Conservation (phyloP, 768 basidiomycete genomes). For the Trametes cubensis region DNA sequence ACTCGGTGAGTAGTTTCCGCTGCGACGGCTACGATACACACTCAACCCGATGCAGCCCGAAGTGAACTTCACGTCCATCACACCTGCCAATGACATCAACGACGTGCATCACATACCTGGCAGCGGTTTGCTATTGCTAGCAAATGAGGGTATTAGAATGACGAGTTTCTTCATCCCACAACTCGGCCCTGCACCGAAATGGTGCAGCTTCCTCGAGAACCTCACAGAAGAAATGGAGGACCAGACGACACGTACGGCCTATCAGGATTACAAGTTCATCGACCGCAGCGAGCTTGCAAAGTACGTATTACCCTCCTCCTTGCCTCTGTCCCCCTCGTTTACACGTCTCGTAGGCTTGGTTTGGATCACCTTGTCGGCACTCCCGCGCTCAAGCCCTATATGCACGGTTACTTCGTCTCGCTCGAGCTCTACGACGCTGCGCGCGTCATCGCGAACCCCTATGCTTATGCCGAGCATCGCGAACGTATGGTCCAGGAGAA, state of each 20-base stretch:
- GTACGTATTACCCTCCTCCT: slow-evolving; percentile 48
- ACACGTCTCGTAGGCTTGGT: slow-evolving; percentile 65
- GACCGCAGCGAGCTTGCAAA: slow-evolving; percentile 82
- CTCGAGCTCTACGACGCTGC: slow-evolving; percentile 96
- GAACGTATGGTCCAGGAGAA: slow-evolving; percentile 86
- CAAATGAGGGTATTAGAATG: slow-evolving; percentile 98
- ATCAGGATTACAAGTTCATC: slow-evolving; percentile 98
- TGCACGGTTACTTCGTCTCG: slow-evolving; percentile 99
- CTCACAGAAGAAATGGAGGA: slow-evolving; percentile 99
- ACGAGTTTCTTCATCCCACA: slow-evolving; percentile 93
- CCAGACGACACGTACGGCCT: slow-evolving; percentile 73
- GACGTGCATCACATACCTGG: slow-evolving; percentile 88
- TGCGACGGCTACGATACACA: neutral
- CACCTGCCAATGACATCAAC: slow-evolving; percentile 87
- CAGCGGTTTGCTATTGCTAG: slow-evolving; percentile 86
- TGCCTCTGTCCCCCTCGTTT: neutral
- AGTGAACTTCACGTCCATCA: slow-evolving; percentile 89
- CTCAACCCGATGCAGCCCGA: slow-evolving; percentile 54
- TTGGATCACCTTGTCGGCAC: slow-evolving; percentile 94
- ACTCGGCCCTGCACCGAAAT: slow-evolving; percentile 93
- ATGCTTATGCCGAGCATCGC: slow-evolving; percentile 92
- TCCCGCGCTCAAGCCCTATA: slow-evolving; percentile 95
- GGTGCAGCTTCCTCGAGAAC: slow-evolving; percentile 98
- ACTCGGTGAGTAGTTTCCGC: slow-evolving; percentile 60
- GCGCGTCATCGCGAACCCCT: slow-evolving; percentile 93